Evolutionary conservation across 163 green algal genomes (phyloP), one percentile per base, ranked within the genome.

Genomic region (Prototheca wickerhamii): DNA sequence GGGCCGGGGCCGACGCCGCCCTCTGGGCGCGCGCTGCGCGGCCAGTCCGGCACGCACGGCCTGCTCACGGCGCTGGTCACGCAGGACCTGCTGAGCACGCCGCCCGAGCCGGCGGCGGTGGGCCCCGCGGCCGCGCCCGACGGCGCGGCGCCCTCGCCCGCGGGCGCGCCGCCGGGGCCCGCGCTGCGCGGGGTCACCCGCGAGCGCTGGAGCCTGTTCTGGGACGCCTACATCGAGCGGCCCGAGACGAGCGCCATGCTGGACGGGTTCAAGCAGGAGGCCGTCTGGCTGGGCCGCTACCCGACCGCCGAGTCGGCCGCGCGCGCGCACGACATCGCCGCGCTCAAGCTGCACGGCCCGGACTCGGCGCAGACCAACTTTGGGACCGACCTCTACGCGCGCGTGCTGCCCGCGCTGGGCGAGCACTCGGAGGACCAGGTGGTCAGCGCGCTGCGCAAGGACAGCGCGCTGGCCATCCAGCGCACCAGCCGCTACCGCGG

Each of bases 281-380:
- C 53, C 4, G 31, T 72, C 29, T 58, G 42, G 18, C 66, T 72
- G n/a, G 66, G 66, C 40, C 65, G 60, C 37, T 72, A 63, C 26
- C 29, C 66, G 21, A 72, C 66, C 4, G 28, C 17, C 2, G 66
- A 72, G 66, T 25, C 26, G 26, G 66, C 66, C 7, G 66, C 58
- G 1, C 54, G 59, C 12, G 66, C 66, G 4, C 58, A 58, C 23
- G 66, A 72, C 59, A 49, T 72, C 23, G 66, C 66, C 4, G 54
- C 66, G 3, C 31, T 72, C 28, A 67, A 63, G 51, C 25, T 70
- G 52, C 55, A 63, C 26, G 66, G 66, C 51, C 20, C n/a, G 10
- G 40, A 28, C 21, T 23, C 31, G 29, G 49, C 64, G 58, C 58
- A 62, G 58, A 64, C 55, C 55, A 72, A 72, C 66, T 72, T 52